Conservation (phyloP, 495 filamentous ascomycete species). For the Melanomma pulvis-pyrius region DNA sequence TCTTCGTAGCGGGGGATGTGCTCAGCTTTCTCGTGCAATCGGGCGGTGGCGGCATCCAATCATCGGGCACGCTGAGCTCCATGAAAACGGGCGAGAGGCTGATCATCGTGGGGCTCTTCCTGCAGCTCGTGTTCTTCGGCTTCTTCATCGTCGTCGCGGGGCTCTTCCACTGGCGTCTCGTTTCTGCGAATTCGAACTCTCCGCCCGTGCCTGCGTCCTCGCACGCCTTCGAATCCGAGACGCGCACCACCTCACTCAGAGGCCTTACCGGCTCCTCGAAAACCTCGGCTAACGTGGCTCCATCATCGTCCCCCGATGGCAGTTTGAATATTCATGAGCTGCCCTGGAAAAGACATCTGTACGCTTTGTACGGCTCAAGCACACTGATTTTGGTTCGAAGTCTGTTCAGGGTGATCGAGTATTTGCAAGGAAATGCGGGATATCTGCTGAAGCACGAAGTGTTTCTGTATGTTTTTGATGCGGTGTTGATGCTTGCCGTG, state of each 20-base stretch:
- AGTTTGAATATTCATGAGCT: slow-evolving; percentile 7
- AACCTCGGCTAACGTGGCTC: neutral
- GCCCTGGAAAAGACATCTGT: slow-evolving; percentile 57
- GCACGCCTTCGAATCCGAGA: neutral
- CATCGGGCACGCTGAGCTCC: neutral
- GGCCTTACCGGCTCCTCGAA: neutral
- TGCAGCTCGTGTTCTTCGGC: slow-evolving; percentile 23
- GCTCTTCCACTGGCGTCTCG: slow-evolving; percentile 14
- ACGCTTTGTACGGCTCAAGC: slow-evolving; percentile 56
- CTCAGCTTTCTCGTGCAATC: slow-evolving; percentile 50
- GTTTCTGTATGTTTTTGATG: slow-evolving; percentile 67
- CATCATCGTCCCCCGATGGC: no score
- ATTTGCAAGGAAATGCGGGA: slow-evolving; percentile 58
- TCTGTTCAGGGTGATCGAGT: slow-evolving; percentile 68
- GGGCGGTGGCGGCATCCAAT: slow-evolving; percentile 36
- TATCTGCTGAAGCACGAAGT: slow-evolving; percentile 58
- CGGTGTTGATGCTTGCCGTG: slow-evolving; percentile 58
- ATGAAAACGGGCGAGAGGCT: slow-evolving; percentile 21
- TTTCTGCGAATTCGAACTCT: neutral
- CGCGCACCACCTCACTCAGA: no score
- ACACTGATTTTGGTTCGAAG: slow-evolving; percentile 63
- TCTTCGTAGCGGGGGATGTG: slow-evolving; percentile 53
- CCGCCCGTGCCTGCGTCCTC: no score
- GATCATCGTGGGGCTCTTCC: slow-evolving; percentile 15
- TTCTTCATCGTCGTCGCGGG: slow-evolving; percentile 21